Base-by-base conservation (phyloP, 2,329 filamentous ascomycete genomes). In the Clonostachys rhizophaga region DNA sequence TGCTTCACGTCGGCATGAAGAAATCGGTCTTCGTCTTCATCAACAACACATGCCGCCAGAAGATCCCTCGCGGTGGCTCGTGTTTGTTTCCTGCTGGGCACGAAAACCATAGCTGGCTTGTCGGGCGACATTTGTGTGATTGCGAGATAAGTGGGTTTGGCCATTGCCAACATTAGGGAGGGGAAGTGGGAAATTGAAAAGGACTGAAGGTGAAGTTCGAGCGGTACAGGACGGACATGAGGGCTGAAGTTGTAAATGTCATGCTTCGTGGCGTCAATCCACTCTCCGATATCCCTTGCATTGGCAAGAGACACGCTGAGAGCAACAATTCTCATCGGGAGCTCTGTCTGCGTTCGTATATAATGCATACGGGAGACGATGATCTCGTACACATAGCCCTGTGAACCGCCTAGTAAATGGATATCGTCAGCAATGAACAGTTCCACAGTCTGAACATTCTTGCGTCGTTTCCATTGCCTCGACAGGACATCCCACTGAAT, bases 241-340 rank as follows among this genome's bases (percentile, higher is more conserved):
- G 94, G 94, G 58, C 90, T 96, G 72, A 99, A 99, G 71, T 99
- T 99, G 77, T 92, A 99, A 53, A 96, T 96, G 43, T 94, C 95
- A 64, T 99, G 94, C 73, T 96, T 97, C 66, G 85, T 95, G 8
- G 92, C 94, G 55, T 95, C 94, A 55, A 99, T 91, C 94, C 94
- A 99, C 68, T 96, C 94, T 45, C 92, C 92, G 58, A 99, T 81
- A 59, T 99, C 94, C 49, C 91, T 83, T 44, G 92, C 91, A 62
- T 96, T 97, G 6, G 94, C 86, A 18, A 99, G 76, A 20, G 94
- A 95, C 30, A 96, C 94, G 61, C 90, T 91, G 50, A 99, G 71
- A 3, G 91, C 94, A 46, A 99, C 71, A 42, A 97, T 92, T 45
- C 94, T 85, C 71, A 97, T 79, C 10, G 87, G 83, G 37, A 87